These are phyloP conservation scores for Pachyrhizus erosus DNA, from an alignment of 306 rosid species.

Conservation along the genomic window DNA sequence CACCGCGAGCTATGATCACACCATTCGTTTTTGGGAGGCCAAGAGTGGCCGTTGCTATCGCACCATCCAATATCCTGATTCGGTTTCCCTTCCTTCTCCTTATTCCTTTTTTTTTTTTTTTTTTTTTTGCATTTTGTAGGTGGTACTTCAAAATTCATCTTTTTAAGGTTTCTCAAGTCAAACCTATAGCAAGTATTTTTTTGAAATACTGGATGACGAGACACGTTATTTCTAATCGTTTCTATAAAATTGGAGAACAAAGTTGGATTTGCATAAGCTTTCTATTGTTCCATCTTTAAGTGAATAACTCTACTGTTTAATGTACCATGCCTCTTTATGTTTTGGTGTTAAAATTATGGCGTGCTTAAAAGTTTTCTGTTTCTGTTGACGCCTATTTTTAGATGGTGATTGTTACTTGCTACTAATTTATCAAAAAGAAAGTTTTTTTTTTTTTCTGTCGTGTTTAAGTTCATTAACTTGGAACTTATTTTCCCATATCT, in stretches of 20 bases:
- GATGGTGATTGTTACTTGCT: not conserved
- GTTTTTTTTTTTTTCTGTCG: constrained; percentile 2
- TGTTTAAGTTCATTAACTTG: not conserved
- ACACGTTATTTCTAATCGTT: no score
- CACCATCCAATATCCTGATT: constrained; percentile 94
- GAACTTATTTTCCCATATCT: constrained; percentile 43
- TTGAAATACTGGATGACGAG: not conserved
- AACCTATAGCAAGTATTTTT: not conserved
- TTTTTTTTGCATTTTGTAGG: not conserved
- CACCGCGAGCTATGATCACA: constrained; percentile 96
- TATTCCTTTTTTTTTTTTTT: not conserved
- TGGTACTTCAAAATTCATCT: constrained; percentile 1
- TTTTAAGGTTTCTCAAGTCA: not conserved
- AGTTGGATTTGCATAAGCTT: constrained; percentile 2
- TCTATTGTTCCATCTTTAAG: not conserved
- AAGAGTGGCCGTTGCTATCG: constrained; percentile 98
- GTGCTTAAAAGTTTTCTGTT: not conserved
- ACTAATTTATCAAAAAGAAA: constrained; percentile 13
- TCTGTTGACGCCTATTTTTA: not conserved
- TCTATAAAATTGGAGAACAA: not conserved
- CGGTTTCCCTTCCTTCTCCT: constrained; percentile 55
- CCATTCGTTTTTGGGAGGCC: constrained; percentile 98
- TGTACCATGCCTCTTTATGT: not conserved
- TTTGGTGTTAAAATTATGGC: not conserved
- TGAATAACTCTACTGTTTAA: not conserved